Base-by-base conservation (phyloP, 805 yeast genomes). In the Phaffomyces thermotolerans region DNA sequence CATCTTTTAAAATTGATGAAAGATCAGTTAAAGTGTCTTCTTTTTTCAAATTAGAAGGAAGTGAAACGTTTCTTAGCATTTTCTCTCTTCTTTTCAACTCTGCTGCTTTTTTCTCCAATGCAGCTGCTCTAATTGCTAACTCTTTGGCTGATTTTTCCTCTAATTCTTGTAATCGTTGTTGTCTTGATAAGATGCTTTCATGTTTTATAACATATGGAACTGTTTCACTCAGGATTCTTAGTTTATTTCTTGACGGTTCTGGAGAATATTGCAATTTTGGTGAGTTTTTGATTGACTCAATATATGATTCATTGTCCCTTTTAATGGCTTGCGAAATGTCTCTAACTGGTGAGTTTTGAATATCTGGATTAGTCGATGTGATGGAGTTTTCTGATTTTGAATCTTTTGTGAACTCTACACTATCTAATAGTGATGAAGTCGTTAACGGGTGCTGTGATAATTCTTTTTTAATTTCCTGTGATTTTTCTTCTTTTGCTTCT, bases 171-270 rank as follows among this genome's bases (percentile, higher is more conserved):
- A 85, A 66, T 64, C 81, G 84, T 45, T 80, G 86, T 57, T 85
- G 90, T 61, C 85, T 80, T 41, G 83, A 81, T 51, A 79, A 64
- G 44, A 84, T 74, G 45, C 83, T 74, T 62, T 85, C 91, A 60
- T 84, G 91, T 58, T 86, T 75, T 49, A 85, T 66, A 30, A 84
- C 82, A 53, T 85, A 85, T n/a, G 95, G 95, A 22, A 85, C 86
- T 2, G 93, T 85, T 57, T 84, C 91, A 36, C 89, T 81, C 44
- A 85, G 79, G 57, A 81, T 84, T 58, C 95, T 72, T 51, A 85
- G 66, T 62, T 83, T 85, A 51, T 72, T 72, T 50, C 86, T 75
- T 41, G 74, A 74, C 35, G 67, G 66, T 31, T 63, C 64, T 12
- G 65, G 58, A 1, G 64, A 52, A 39, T 54, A 56, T 31, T 56